phyloP scores from a whole-genome alignment of 192 early-diverging fungal genomes.

The Podila epicladia region DNA sequence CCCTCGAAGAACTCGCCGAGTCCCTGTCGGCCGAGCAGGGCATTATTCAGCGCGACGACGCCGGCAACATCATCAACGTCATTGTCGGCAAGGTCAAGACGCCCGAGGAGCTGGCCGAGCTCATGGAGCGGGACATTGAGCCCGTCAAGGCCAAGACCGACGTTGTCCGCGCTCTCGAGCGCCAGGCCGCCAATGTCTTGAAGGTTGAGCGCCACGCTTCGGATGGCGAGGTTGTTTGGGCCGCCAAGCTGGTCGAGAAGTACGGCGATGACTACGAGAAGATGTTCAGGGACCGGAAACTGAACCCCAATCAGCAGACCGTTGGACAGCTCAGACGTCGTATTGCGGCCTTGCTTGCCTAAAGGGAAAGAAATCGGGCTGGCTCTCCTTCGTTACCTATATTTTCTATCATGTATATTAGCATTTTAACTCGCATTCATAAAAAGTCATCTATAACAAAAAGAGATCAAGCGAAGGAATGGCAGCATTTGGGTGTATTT shows the following conservation, averaged over 20 bases:
- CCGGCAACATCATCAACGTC: conserved; percentile 76
- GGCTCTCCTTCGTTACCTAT: no score
- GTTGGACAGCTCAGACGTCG: conserved; percentile 71
- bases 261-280: conserved; percentile 78
- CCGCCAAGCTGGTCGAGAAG: conserved; percentile 70
- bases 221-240: conserved; percentile 63
- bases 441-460: background rate
- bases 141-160: conserved; percentile 62
- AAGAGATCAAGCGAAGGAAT: background rate
- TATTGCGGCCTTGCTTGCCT: conserved; percentile 29
- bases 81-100: conserved; percentile 68
- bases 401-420: background rate
- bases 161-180: conserved; percentile 69
- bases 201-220: conserved; percentile 61
- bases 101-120: conserved; percentile 53
- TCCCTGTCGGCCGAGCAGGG: conserved; percentile 72
- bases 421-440: background rate
- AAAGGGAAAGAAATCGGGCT: background rate
- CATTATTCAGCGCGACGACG: conserved; percentile 84
- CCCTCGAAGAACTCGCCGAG: conserved; percentile 62
- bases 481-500: background rate
- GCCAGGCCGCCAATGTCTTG: conserved; percentile 57
- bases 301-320: conserved; percentile 78
- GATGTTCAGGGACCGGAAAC: conserved; percentile 81
- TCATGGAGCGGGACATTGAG: conserved; percentile 56